Percentiles rank a stretch among this genome's conserved stretches.
Evolutionary conservation across 2,329 filamentous ascomycete species (phyloP).

Genomic region (Calonectria henricotiae): DNA sequence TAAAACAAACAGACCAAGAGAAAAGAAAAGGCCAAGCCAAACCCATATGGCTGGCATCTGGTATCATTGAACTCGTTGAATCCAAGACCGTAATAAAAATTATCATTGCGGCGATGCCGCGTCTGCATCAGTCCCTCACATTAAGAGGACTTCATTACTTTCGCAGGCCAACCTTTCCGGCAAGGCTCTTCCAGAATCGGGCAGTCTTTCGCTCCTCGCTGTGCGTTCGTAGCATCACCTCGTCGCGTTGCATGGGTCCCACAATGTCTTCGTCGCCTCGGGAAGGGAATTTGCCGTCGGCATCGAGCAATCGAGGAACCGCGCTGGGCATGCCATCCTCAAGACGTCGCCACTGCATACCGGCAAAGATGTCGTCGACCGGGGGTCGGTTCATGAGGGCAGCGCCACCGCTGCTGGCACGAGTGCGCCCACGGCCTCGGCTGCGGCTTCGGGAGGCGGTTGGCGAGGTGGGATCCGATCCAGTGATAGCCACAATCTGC

Average conservation of each 20-base stretch:
- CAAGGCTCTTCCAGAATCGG: constrained; percentile 67
- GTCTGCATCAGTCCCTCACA: constrained; percentile 23
- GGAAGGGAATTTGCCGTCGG: constrained; percentile 88
- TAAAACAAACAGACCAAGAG: constrained; percentile 41
- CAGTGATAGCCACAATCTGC: constrained; percentile 63
- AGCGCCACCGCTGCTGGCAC: constrained; percentile 63
- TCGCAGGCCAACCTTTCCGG: constrained; percentile 63
- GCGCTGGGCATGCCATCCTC: constrained; percentile 74
- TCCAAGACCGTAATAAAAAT: constrained; percentile 47
- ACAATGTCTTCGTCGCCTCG: constrained; percentile 94
- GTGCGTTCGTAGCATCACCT: constrained; percentile 66
- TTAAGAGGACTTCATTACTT: constrained; percentile 44
- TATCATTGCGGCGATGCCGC: constrained; percentile 39
- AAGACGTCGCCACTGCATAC: constrained; percentile 63
- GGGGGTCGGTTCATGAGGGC: constrained; percentile 55
- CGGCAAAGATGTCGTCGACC: constrained; percentile 61
- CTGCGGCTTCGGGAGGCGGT: constrained; percentile 59
- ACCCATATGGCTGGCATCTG: constrained; percentile 38
- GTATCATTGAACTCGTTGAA: constrained; percentile 47
- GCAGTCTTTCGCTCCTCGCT: constrained; percentile 64
- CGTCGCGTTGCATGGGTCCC: constrained; percentile 85
- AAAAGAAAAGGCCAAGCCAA: constrained; percentile 42
- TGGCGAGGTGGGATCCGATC: constrained; percentile 49
- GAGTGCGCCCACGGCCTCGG: constrained; percentile 59
- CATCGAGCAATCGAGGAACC: constrained; percentile 79